Evolutionary conservation across 768 basidiomycete species (phyloP).

Genomic region (Collybiopsis confluens): DNA sequence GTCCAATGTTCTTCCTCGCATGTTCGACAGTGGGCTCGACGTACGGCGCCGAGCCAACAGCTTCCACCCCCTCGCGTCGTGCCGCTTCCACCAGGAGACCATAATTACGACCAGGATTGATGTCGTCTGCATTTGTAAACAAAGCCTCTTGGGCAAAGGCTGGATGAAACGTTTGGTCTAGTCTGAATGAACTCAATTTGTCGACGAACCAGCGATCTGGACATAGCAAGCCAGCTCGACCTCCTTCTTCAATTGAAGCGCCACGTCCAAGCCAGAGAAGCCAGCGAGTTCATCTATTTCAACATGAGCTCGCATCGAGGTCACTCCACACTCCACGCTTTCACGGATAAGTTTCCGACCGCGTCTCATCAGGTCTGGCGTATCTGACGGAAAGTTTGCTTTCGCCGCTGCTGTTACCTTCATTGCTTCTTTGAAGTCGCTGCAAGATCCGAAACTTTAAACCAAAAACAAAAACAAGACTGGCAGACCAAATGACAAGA

Average conservation of each 20-base stretch:
- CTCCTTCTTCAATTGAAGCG: conserved; percentile 41
- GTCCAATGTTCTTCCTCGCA: conserved; percentile 48
- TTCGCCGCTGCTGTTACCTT: conserved; percentile 49
- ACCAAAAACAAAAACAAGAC: background rate
- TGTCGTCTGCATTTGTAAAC: conserved; percentile 31
- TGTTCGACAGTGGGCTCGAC: conserved; percentile 47
- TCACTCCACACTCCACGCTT: conserved; percentile 59
- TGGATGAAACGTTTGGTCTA: conserved; percentile 16
- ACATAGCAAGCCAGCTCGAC: conserved; percentile 47
- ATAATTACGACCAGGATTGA: conserved; percentile 40
- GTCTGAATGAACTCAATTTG: background rate
- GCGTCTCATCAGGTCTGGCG: conserved; percentile 44
- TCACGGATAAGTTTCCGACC: conserved; percentile 51
- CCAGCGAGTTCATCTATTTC: conserved; percentile 57
- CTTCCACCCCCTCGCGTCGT: conserved; percentile 35
- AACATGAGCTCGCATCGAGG: conserved; percentile 64
- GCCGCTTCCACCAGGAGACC: conserved; percentile 40
- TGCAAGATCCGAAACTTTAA: conserved; percentile 20
- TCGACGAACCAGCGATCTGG: conserved; percentile 48
- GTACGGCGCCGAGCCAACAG: conserved; percentile 63
- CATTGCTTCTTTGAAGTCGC: conserved; percentile 55
- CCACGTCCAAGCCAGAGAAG: conserved; percentile 50
- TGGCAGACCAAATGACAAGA: background rate
- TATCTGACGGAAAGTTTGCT: conserved; percentile 36
- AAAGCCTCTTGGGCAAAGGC: conserved; percentile 63